Conservation (phyloP, 192 early-diverging fungal species). For the Mortierella hygrophila region DNA sequence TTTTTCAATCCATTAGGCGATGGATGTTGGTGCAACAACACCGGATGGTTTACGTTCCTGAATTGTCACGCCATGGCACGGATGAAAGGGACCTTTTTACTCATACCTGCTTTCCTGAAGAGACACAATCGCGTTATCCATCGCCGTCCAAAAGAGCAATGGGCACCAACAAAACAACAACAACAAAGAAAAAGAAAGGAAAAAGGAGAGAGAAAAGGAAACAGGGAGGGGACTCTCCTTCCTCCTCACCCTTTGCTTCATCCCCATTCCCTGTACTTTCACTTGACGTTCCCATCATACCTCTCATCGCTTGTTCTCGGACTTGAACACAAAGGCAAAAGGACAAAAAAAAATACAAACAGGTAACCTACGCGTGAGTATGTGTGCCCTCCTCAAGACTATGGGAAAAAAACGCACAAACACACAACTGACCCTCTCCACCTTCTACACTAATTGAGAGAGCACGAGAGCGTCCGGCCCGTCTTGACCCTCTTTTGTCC, state of each 20-base stretch:
- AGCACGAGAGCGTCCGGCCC: not conserved
- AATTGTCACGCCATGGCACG: not conserved
- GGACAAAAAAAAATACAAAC: not conserved
- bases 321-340: not conserved
- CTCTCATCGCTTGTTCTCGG: not conserved
- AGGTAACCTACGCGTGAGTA: slow-evolving; percentile 1
- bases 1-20: not conserved
- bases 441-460: not conserved
- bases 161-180: not conserved
- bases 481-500: not conserved
- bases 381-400: not conserved
- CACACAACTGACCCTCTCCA: not conserved
- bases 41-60: not conserved
- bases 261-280: not conserved
- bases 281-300: not conserved
- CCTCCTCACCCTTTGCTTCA: not conserved
- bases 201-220: not conserved
- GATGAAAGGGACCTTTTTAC: not conserved
- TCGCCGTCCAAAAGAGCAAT: not conserved
- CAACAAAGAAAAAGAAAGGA: not conserved
- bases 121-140: slow-evolving; percentile 1
- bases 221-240: not conserved
- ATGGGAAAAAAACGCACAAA: slow-evolving; percentile 1
- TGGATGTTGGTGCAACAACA: not conserved
- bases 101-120: not conserved